A percentile compares a stretch with the other conserved stretches of the same genome.
Conservation (phyloP, 495 filamentous ascomycete genomes). For the Articulospora tetracladia region DNA sequence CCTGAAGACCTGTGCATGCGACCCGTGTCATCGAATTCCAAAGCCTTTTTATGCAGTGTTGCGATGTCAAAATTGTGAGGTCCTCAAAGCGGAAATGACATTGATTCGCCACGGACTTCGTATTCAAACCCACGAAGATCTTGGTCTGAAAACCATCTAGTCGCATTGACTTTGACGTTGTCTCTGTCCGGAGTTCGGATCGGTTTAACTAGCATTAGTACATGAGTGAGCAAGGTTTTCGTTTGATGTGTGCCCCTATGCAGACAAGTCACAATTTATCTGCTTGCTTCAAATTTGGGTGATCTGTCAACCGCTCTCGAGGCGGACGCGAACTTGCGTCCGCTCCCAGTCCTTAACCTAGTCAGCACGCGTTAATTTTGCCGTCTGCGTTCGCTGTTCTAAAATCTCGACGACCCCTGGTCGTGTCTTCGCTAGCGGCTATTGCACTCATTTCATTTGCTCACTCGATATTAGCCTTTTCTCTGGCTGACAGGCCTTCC, state of each 20-base stretch:
- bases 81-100: too few species aligned
- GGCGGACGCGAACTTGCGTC: neutral
- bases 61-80: neutral
- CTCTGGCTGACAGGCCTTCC: neutral
- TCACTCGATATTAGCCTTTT: neutral
- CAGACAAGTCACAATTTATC: neutral
- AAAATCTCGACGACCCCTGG: neutral
- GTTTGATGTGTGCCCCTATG: neutral
- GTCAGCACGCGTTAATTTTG: neutral
- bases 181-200: neutral
- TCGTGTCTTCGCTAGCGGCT: conserved; percentile 7
- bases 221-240: neutral
- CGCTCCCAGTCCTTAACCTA: neutral
- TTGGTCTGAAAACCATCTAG: too few species aligned
- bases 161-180: neutral
- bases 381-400: neutral
- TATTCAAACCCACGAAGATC: too few species aligned
- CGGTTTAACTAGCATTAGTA: too few species aligned
- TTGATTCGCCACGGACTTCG: too few species aligned
- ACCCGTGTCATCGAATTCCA: neutral
- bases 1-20: conserved; percentile 3
- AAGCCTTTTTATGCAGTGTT: neutral
- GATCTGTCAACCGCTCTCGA: neutral
- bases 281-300: neutral
- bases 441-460: conserved; percentile 15